These are phyloP conservation scores for Podospora tetraspora DNA, from an alignment of 495 filamentous ascomycete species.

Conservation along the genomic window DNA sequence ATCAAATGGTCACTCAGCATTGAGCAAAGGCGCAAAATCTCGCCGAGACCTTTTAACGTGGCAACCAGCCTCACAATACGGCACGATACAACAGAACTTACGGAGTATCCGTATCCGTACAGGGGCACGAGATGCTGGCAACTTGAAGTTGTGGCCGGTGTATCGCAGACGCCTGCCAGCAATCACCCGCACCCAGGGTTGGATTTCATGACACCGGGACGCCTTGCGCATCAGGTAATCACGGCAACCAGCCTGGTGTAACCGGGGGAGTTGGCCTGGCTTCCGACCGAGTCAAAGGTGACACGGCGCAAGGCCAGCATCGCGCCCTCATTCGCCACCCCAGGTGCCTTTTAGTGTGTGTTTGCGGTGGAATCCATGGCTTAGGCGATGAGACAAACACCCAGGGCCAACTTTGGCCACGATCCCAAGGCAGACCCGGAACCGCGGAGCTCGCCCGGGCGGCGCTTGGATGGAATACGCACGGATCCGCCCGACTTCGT, in stretches of 20 bases:
- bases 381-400: background rate
- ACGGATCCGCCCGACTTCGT: background rate
- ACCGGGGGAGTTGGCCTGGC: background rate
- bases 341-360: background rate
- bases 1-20: background rate
- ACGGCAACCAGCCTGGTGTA: conserved; percentile 1
- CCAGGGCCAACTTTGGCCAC: background rate
- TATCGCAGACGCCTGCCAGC: conserved; percentile 1
- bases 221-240: conserved; percentile 1
- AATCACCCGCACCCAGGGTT: background rate
- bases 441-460: background rate
- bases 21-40: background rate
- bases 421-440: background rate
- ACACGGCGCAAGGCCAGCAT: background rate
- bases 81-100: too few species aligned
- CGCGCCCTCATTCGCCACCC: background rate
- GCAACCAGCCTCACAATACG: background rate
- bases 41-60: background rate
- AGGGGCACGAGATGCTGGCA: background rate
- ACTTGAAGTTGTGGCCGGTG: background rate
- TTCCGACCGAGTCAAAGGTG: background rate
- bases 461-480: background rate
- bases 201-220: conserved; percentile 2
- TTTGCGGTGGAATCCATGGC: background rate
- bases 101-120: background rate